phyloP scores from a whole-genome alignment of 345 rosid species.

The Bretschneidera sinensis region DNA sequence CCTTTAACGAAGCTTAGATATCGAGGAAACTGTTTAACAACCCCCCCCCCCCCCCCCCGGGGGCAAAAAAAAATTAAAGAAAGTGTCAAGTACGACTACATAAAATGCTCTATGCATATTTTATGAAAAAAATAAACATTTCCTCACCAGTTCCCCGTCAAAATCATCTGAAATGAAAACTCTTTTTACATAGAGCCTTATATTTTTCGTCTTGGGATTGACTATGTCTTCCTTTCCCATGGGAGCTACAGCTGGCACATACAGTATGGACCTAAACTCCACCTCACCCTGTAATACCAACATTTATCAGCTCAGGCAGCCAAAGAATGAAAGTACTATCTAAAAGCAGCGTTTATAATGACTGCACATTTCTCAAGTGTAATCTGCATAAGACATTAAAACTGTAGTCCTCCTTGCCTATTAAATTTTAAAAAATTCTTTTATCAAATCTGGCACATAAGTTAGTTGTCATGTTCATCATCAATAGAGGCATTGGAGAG shows the following conservation, averaged over 20 bases:
- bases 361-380: not conserved
- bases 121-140: conserved; percentile 1
- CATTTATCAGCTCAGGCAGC: conserved; percentile 11
- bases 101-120: not conserved
- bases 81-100: not conserved
- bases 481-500: too few relatives aligned
- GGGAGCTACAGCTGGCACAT: conserved; percentile 75
- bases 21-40: conserved; percentile 69
- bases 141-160: conserved; percentile 92
- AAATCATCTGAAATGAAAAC: conserved; percentile 97
- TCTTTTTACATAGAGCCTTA: conserved; percentile 91
- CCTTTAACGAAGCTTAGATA: conserved; percentile 95
- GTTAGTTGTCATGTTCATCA: too few relatives aligned
- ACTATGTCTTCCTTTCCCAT: conserved; percentile 76
- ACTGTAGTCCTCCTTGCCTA: too few relatives aligned
- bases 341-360: not conserved
- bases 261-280: conserved; percentile 92
- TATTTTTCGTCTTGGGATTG: conserved; percentile 94
- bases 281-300: conserved; percentile 78
- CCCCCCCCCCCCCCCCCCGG: not conserved
- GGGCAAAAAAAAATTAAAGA: not conserved
- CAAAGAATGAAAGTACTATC: not conserved
- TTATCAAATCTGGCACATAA: too few relatives aligned
- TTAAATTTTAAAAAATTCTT: too few relatives aligned
- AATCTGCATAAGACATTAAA: too few relatives aligned